Conservation (phyloP, 2,329 filamentous ascomycete species). For the Sporothrix schenckii region DNA sequence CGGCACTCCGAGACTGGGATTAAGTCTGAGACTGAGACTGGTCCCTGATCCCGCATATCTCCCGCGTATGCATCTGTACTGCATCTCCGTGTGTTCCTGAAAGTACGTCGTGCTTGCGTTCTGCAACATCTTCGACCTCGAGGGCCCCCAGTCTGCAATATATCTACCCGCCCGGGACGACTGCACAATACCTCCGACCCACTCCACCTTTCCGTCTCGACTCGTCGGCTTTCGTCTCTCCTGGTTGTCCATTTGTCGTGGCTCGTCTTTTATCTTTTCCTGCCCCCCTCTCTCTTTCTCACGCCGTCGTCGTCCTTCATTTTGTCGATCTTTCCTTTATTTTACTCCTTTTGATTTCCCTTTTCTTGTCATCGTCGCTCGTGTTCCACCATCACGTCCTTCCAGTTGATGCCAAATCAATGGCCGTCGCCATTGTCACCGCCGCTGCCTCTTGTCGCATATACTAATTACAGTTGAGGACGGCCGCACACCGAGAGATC, state of each 20-base stretch:
- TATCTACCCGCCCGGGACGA: slow-evolving; percentile 27
- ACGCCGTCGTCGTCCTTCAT: background rate
- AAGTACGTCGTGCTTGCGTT: background rate
- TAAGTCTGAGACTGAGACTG: background rate
- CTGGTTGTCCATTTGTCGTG: background rate
- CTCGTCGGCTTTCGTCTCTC: background rate
- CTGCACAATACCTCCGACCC: slow-evolving; percentile 12
- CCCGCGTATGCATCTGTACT: slow-evolving; percentile 1
- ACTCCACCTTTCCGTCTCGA: slow-evolving; percentile 14
- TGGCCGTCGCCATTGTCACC: slow-evolving; percentile 26
- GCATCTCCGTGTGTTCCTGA: slow-evolving; percentile 14
- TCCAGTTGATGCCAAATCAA: background rate
- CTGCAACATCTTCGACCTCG: background rate
- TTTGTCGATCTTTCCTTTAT: background rate
- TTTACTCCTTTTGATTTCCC: background rate
- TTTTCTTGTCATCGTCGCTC: background rate
- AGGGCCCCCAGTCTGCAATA: slow-evolving; percentile 25
- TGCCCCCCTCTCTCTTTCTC: background rate
- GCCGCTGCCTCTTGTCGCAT: slow-evolving; percentile 28
- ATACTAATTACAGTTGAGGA: slow-evolving; percentile 5
- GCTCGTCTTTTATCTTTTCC: slow-evolving; percentile 21
- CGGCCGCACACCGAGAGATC: slow-evolving; percentile 23
- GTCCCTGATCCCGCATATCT: slow-evolving; percentile 1
- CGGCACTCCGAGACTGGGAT: background rate
- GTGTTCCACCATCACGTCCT: background rate